Percentiles rank a stretch among this genome's conserved stretches.
These are phyloP conservation scores for Ophiorrhiza pumila DNA, from an alignment of 257 asterid genomes.

Conservation along the genomic window DNA sequence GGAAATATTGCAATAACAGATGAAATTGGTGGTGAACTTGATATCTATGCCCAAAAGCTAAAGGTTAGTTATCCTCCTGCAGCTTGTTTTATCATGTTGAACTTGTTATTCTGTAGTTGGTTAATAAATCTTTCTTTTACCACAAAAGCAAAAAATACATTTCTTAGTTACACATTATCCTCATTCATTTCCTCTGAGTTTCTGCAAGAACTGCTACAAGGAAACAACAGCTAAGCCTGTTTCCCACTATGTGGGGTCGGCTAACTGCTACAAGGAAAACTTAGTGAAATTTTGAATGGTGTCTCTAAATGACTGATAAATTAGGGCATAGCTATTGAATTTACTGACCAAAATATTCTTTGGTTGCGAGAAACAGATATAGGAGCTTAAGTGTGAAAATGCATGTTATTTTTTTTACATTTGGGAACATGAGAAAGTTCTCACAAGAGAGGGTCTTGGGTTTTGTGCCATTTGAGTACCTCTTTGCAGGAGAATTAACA, in stretches of 20 bases:
- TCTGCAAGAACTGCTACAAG: neutral
- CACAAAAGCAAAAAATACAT: neutral
- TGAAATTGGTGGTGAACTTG: constrained; percentile 62
- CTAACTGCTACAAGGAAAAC: neutral
- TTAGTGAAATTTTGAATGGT: neutral
- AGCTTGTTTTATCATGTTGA: constrained; percentile 15
- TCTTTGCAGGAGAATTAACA: neutral
- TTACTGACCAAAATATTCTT: neutral
- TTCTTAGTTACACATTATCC: neutral
- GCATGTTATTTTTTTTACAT: neutral
- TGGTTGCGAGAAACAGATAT: neutral
- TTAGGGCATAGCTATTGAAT: neutral
- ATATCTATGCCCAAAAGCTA: constrained; percentile 59
- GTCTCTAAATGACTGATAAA: neutral
- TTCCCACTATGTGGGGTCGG: too few relatives aligned
- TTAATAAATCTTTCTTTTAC: neutral
- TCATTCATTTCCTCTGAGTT: neutral
- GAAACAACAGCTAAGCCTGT: too few relatives aligned
- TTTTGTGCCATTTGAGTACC: neutral
- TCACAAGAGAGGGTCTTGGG: neutral
- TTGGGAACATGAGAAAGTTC: neutral
- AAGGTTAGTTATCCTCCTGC: constrained; percentile 47
- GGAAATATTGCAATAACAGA: constrained; percentile 43
- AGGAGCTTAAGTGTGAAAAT: neutral
- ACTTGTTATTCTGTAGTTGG: neutral